Percentiles rank a stretch among this genome's conserved stretches.
These are phyloP conservation scores for Macrophomina pseudophaseolina DNA, from an alignment of 2,329 filamentous ascomycete genomes.

Conservation along the genomic window DNA sequence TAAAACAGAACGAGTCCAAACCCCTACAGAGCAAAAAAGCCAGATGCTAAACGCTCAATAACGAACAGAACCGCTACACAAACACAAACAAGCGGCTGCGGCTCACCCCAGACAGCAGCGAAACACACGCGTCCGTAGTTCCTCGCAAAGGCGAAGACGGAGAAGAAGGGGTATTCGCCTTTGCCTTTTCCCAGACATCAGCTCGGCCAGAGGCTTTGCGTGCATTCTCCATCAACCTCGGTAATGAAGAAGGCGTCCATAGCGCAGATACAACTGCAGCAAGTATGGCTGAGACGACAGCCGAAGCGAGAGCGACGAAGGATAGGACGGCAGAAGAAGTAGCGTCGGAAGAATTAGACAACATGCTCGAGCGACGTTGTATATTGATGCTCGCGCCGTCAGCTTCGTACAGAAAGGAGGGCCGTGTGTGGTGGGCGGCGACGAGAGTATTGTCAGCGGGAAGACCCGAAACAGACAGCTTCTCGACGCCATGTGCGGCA, in stretches of 20 bases:
- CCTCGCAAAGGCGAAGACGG: too few relatives aligned
- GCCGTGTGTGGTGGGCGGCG: neutral
- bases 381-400: neutral
- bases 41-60: conserved; percentile 6
- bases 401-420: neutral
- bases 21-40: neutral
- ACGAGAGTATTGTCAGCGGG: neutral
- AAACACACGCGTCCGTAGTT: neutral
- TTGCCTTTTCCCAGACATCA: neutral
- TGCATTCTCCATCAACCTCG: neutral
- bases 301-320: neutral
- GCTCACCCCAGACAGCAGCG: neutral
- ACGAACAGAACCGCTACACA: conserved; percentile 1
- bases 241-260: neutral
- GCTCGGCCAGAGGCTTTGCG: neutral
- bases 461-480: neutral
- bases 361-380: neutral
- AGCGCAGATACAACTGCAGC: neutral
- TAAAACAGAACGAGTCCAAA: neutral
- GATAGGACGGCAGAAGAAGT: neutral
- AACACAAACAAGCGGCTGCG: conserved; percentile 2
- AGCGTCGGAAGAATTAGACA: too few relatives aligned
- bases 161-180: neutral
- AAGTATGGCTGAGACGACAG: conserved; percentile 1
- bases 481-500: neutral